Evolutionary conservation across 2,329 filamentous ascomycete genomes (phyloP).

Genomic region (Clarireedia sp.): DNA sequence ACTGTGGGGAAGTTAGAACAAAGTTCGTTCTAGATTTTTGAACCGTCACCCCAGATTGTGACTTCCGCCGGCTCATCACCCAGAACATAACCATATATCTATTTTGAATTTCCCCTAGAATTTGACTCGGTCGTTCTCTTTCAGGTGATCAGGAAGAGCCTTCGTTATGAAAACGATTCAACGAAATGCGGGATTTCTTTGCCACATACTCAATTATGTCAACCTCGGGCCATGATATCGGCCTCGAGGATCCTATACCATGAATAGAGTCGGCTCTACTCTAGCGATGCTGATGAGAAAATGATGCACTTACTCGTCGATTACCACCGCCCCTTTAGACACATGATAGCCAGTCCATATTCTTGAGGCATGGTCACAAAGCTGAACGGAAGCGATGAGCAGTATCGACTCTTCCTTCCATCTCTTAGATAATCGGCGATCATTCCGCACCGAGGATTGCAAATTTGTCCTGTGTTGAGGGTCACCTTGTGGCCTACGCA

Average conservation of each 20-base stretch:
- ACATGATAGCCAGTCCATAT: too few species aligned
- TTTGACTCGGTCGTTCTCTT: background rate
- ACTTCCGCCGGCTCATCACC: too few species aligned
- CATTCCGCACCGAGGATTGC: too few species aligned
- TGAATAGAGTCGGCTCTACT: background rate
- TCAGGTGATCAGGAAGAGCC: background rate
- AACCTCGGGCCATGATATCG: background rate
- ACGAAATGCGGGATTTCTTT: background rate
- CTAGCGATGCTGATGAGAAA: background rate
- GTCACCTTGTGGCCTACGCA: too few species aligned
- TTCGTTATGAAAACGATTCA: background rate
- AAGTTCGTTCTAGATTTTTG: conserved; percentile 2
- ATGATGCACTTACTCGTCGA: background rate
- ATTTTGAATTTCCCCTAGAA: background rate
- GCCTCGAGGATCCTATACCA: conserved; percentile 1
- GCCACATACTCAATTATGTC: background rate
- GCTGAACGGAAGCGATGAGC: too few species aligned
- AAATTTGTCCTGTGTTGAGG: too few species aligned
- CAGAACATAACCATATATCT: background rate
- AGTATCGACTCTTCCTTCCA: too few species aligned
- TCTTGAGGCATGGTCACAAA: too few species aligned
- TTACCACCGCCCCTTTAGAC: too few species aligned
- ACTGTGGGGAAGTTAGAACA: background rate
- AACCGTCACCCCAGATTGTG: background rate
- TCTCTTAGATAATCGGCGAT: too few species aligned